Conservation (phyloP, 495 filamentous ascomycete genomes). For the Podospora pseudocomata region DNA sequence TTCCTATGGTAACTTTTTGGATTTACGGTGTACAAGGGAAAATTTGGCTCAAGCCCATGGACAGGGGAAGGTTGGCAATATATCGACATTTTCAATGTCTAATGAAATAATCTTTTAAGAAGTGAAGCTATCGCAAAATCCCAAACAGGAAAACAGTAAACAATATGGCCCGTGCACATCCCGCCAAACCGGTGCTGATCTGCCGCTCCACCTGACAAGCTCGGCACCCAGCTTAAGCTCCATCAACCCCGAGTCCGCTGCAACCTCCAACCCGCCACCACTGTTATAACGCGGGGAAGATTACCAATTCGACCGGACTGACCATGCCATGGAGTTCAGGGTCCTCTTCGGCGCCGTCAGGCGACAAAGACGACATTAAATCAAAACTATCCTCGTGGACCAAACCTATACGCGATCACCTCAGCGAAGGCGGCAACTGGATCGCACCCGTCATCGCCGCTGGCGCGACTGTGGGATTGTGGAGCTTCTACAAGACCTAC, state of each 20-base stretch:
- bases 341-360: slow-evolving; percentile 16
- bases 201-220: slow-evolving; percentile 1
- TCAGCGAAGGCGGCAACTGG: slow-evolving; percentile 62
- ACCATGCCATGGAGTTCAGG: slow-evolving; percentile 31
- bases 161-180: background rate
- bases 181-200: background rate
- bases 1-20: background rate
- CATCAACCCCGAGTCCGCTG: background rate
- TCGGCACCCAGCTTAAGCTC: background rate
- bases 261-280: slow-evolving; percentile 6
- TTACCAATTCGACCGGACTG: background rate
- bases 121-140: background rate
- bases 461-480: slow-evolving; percentile 54
- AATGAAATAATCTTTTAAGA: background rate
- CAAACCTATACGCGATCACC: slow-evolving; percentile 49
- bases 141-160: background rate
- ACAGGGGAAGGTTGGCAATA: background rate
- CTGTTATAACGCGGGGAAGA: background rate
- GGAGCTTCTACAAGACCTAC: slow-evolving; percentile 66
- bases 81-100: no score
- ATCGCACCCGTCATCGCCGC: slow-evolving; percentile 68
- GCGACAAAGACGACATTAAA: slow-evolving; percentile 15
- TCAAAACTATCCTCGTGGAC: slow-evolving; percentile 35
- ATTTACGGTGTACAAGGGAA: background rate
- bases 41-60: background rate